These are phyloP conservation scores for Mycena pura DNA, from an alignment of 768 basidiomycete genomes.

Conservation along the genomic window DNA sequence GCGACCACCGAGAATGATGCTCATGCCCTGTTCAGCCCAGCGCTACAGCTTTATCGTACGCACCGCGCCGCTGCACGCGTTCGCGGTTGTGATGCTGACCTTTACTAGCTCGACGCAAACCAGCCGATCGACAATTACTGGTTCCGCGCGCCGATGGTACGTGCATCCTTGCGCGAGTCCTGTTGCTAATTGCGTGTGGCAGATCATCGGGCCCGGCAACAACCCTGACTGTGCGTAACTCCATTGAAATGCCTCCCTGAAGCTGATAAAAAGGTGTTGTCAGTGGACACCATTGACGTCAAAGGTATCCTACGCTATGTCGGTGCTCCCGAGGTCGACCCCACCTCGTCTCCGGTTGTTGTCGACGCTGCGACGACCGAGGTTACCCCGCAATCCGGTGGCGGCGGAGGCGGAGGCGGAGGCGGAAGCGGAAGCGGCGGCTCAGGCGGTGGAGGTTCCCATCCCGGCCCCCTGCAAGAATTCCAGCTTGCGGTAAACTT, in stretches of 20 bases:
- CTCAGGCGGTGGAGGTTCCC: not conserved
- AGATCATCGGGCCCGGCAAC: not conserved
- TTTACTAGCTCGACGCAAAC: constrained; percentile 32
- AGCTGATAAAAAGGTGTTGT: not conserved
- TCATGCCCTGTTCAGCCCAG: constrained; percentile 24
- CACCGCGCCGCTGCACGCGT: not conserved
- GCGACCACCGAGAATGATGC: not conserved
- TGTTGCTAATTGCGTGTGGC: not conserved
- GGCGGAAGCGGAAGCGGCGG: not conserved
- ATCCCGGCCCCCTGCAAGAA: not conserved
- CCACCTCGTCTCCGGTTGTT: too few relatives aligned
- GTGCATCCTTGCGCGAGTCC: not conserved
- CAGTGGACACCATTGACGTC: constrained; percentile 40
- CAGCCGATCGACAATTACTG: constrained; percentile 48
- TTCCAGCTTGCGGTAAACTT: not conserved
- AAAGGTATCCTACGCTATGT: constrained; percentile 50
- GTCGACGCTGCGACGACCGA: too few relatives aligned
- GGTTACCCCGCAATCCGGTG: not conserved
- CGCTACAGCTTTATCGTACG: constrained; percentile 38
- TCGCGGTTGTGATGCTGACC: not conserved
- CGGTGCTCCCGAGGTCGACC: constrained; percentile 46
- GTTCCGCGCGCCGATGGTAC: constrained; percentile 42
- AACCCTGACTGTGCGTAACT: not conserved
- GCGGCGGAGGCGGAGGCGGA: not conserved
- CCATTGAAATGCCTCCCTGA: not conserved